Conservation (phyloP, 345 rosid species). For the Streptanthus diversifolius region DNA sequence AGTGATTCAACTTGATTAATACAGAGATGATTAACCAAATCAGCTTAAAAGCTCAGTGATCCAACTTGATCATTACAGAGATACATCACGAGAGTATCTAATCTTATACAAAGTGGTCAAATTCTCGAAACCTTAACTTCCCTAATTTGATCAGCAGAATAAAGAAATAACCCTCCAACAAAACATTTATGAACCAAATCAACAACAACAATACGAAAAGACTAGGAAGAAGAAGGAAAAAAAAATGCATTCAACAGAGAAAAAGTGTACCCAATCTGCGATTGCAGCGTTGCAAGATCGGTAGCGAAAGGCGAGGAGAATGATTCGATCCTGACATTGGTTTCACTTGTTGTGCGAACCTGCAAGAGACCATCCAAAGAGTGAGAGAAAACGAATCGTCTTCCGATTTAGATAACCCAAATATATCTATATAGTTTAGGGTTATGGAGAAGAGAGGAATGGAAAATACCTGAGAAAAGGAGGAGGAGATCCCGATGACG, state of each 20-base stretch:
- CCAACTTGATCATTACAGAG: background rate
- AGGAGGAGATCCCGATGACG: constrained; percentile 11
- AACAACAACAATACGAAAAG: background rate
- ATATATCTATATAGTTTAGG: background rate
- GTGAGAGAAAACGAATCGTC: background rate
- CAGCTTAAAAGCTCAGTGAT: background rate
- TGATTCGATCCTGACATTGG: constrained; percentile 17
- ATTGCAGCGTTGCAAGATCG: constrained; percentile 42
- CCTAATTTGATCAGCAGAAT: background rate
- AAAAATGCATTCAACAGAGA: background rate
- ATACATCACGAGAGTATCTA: background rate
- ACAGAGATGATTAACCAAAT: background rate
- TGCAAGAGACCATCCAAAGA: constrained; percentile 9
- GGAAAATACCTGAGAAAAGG: constrained; percentile 26
- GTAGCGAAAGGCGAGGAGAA: constrained; percentile 36
- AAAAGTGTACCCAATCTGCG: constrained; percentile 37
- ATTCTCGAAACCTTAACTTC: background rate
- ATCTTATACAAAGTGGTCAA: background rate
- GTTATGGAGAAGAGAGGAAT: background rate
- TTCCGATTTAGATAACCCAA: background rate
- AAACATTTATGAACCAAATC: background rate
- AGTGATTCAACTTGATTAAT: background rate
- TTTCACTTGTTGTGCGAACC: constrained; percentile 26
- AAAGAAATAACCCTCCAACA: background rate
- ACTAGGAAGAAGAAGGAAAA: background rate